A percentile compares a stretch with the other conserved stretches of the same genome.
Conservation (phyloP, 345 rosid genomes). For the Lepidium aucheri region DNA sequence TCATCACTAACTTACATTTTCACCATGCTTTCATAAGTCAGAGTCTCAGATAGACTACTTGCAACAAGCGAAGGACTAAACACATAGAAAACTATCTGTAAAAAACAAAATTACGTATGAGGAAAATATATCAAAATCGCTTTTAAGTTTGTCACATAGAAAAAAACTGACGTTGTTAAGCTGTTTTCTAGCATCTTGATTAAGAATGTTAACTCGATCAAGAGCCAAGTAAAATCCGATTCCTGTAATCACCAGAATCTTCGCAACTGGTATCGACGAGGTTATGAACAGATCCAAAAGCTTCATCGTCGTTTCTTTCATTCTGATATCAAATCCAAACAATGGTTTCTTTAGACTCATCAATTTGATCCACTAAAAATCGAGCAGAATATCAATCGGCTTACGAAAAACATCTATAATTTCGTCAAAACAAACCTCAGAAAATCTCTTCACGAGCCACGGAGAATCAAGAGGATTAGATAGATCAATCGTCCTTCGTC, state of each 20-base stretch:
- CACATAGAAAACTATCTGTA: conserved; percentile 48
- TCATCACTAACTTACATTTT: conserved; percentile 34
- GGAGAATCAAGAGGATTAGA: background rate
- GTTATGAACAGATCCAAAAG: conserved; percentile 51
- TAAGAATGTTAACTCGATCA: conserved; percentile 36
- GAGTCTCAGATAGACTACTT: conserved; percentile 40
- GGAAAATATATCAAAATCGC: background rate
- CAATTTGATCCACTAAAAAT: background rate
- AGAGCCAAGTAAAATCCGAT: conserved; percentile 57
- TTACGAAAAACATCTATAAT: background rate
- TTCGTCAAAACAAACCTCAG: too few species aligned
- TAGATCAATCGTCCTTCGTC: background rate
- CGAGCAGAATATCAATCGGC: background rate
- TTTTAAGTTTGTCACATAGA: background rate
- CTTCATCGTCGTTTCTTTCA: conserved; percentile 24
- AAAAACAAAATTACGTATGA: background rate
- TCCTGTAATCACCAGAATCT: conserved; percentile 48
- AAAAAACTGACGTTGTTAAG: conserved; percentile 37
- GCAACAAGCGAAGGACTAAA: conserved; percentile 54
- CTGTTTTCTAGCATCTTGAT: conserved; percentile 48
- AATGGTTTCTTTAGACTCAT: background rate
- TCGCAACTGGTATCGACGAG: conserved; percentile 46
- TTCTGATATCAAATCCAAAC: conserved; percentile 1
- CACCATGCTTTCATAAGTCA: conserved; percentile 42
- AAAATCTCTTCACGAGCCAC: too few species aligned